These are phyloP conservation scores for Spathaspora passalidarum DNA, from an alignment of 805 yeast genomes.

Conservation along the genomic window DNA sequence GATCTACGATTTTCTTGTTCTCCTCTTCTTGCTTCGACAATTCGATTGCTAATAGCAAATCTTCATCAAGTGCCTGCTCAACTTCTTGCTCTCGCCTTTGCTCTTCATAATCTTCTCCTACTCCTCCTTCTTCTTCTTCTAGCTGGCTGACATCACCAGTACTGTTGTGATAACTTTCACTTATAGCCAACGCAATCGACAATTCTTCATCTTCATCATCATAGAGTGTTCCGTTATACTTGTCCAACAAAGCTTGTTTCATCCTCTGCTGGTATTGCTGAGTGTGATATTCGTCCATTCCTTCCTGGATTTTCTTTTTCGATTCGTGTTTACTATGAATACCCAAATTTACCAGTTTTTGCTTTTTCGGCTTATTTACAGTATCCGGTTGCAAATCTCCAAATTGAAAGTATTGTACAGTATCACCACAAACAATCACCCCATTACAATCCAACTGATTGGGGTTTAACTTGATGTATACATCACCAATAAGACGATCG, in stretches of 20 bases:
- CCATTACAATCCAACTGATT: conserved; percentile 31
- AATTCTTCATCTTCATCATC: conserved; percentile 38
- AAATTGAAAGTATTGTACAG: conserved; percentile 46
- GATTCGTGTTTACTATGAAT: conserved; percentile 21
- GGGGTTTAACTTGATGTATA: conserved; percentile 22
- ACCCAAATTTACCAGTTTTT: conserved; percentile 16
- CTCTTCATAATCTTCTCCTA: not conserved
- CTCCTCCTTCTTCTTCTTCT: no score
- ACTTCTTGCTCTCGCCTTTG: not conserved
- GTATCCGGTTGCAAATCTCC: conserved; percentile 27
- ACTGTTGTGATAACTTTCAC: conserved; percentile 21
- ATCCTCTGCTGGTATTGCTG: conserved; percentile 21
- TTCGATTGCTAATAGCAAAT: conserved; percentile 22
- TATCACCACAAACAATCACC: conserved; percentile 37
- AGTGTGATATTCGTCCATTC: conserved; percentile 35
- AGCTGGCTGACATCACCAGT: no score
- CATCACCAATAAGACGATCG: conserved; percentile 22
- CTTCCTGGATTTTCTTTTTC: conserved; percentile 26
- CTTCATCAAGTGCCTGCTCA: conserved; percentile 23
- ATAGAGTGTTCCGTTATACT: conserved; percentile 44
- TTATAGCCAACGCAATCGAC: conserved; percentile 42
- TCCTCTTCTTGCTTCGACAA: conserved; percentile 10
- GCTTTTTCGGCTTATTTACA: conserved; percentile 7
- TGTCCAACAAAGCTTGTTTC: conserved; percentile 30
- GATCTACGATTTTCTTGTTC: no score